Percentiles rank a stretch among this genome's conserved stretches.
Conservation (phyloP, 768 basidiomycete species). For the Rhodocollybia butyracea region DNA sequence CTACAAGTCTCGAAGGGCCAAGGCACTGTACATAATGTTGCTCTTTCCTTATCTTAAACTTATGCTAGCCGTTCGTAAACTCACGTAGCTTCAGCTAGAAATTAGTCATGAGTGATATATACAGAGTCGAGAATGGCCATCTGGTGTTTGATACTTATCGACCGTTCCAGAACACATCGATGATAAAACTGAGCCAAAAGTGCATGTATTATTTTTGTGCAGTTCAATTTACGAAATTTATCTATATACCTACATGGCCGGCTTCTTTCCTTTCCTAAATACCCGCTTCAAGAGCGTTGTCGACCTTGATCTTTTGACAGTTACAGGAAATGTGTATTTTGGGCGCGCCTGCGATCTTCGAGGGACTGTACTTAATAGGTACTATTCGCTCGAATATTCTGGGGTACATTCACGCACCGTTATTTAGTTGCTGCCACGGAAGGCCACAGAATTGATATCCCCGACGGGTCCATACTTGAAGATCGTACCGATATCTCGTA, state of each 20-base stretch:
- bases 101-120: conserved; percentile 90
- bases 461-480: conserved; percentile 70
- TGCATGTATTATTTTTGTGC: conserved; percentile 41
- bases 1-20: too few relatives aligned
- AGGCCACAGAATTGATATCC: conserved; percentile 70
- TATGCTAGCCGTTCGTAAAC: conserved; percentile 91
- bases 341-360: conserved; percentile 80
- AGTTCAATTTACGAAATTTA: neutral
- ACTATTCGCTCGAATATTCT: neutral
- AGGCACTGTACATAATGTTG: too few relatives aligned
- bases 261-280: conserved; percentile 89
- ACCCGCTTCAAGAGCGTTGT: conserved; percentile 91
- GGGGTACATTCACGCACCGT: too few relatives aligned
- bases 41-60: conserved; percentile 94
- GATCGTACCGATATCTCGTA: conserved; percentile 36
- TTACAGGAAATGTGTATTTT: conserved; percentile 88
- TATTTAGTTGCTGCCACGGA: conserved; percentile 75
- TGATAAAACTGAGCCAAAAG: conserved; percentile 97
- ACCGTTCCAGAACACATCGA: conserved; percentile 85
- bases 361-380: conserved; percentile 92
- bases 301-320: conserved; percentile 92
- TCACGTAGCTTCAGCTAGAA: conserved; percentile 84
- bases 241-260: conserved; percentile 43
- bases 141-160: conserved; percentile 78
- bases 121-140: conserved; percentile 85